These are phyloP conservation scores for Bimuria novae-zelandiae DNA, from an alignment of 2,329 filamentous ascomycete species.

Conservation along the genomic window DNA sequence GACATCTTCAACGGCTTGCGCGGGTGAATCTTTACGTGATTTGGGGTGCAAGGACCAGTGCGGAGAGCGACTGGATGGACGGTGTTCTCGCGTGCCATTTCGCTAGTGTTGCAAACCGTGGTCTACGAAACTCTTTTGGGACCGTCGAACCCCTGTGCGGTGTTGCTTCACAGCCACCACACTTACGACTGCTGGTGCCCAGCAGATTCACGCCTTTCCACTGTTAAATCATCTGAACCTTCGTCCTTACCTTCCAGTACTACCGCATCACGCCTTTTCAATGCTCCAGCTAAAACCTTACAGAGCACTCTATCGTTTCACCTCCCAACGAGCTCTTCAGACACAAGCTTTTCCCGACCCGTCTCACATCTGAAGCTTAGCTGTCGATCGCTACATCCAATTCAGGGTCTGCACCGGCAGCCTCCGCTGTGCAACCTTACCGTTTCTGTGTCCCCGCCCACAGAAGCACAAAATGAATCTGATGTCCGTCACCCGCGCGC, in stretches of 20 bases:
- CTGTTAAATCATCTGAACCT: not conserved
- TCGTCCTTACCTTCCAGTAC: not conserved
- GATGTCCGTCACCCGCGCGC: not conserved
- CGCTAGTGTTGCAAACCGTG: no score
- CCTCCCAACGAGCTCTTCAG: not conserved
- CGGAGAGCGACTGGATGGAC: no score
- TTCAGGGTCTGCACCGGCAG: not conserved
- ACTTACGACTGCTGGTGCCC: no score
- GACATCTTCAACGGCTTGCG: no score
- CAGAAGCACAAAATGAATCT: not conserved
- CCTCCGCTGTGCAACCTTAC: not conserved
- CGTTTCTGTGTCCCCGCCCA: not conserved
- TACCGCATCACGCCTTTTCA: not conserved
- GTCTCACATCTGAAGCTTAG: slow-evolving; percentile 10
- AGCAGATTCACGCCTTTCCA: no score
- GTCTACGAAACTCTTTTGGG: no score
- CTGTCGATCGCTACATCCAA: not conserved
- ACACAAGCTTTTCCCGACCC: not conserved
- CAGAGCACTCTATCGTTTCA: not conserved
- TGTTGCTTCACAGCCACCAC: no score
- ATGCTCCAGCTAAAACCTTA: not conserved
- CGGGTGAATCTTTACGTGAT: no score
- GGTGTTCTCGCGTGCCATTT: no score
- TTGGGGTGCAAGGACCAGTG: no score
- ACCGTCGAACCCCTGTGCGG: no score